Evolutionary conservation across 768 basidiomycete genomes (phyloP), one percentile per base, ranked within the genome.

Genomic region (Lentinula sp.): DNA sequence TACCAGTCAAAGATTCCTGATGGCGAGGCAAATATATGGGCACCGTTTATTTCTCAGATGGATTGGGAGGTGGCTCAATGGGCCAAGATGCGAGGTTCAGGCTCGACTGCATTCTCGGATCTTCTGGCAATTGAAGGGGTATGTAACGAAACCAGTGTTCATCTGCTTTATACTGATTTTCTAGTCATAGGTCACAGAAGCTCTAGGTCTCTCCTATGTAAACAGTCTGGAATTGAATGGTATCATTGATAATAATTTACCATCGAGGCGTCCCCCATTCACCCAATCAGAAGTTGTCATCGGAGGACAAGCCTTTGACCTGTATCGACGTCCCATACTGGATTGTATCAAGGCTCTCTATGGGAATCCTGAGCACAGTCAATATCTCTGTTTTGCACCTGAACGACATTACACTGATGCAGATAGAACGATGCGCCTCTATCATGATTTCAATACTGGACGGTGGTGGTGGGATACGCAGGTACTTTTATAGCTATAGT

Each of bases 401-500:
- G 78, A 79, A 60, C 61, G 66, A 1, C 78, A 79, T 50, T 81
- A 72, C 59, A 39, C 63, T 0, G 75, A 77, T 61, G 62, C 51
- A 0, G 67, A 70, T 4, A 28, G 66, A 8, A 70, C 48, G 0
- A 48, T 61, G 0, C 60, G 71, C 0, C 15, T 79, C 0, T 80
- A 73, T 59, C 68, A 73, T 64, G 79, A 82, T 51, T 76, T 82
- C 73, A 70, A 80, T 46, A 82, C 79, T 0, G 79, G 76, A 0
- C 71, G 73, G 48, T 84, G 82, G 82, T 82, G 81, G 82, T 82
- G 80, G 80, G 53, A 53, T 9, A 76, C 71, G 0, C 81, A 82
- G 70, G 81, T 81, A 61, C 32, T 73, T 66, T 23, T 23, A 23
- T 23, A 23, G 23, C 15, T 20, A 59, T 28, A 23, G 39, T 8